Evolutionary conservation across 2,329 filamentous ascomycete genomes (phyloP), one percentile per base, ranked within the genome.

Genomic region (Colletotrichum tropicicola): DNA sequence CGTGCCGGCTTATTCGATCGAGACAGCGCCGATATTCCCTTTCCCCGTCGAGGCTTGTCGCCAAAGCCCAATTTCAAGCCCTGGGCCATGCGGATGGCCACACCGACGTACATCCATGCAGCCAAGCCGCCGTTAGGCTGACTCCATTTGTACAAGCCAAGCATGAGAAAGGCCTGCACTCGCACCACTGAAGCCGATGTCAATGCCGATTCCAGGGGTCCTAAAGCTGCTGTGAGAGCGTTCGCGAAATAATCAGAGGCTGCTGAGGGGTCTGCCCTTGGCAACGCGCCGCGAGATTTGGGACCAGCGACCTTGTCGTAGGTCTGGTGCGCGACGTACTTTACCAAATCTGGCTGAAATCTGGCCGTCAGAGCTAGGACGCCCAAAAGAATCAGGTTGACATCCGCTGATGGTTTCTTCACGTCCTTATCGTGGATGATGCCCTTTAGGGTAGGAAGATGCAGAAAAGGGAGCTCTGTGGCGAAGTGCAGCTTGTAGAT

Each of bases 401-500:
- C 77, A 73, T 88, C 79, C 30, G 82, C 74, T n/a, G 74, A 75
- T 21, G 75, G 69, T 47, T 80, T 78, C 39, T 73, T 44, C 72
- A 73, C 19, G 68, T 69, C 74, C 56, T 76, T 78, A 62, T 77
- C 78, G 66, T 78, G 79, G 67, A 85, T 78, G 59, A 80, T 81
- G 65, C 84, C 82, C 69, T 84, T 85, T 68, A 92, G 87, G 0
- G 86, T 90, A 2, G 87, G 85, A 5, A 89, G 80, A 72, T 93
- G 91, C 7, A 93, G 74, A 71, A 93, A 93, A 0, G 91, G 88
- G 39, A 93, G 82, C 72, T 93, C 91, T 1, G 90, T 89, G 0
- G 89, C 88, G 73, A 90, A 93, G 72, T 93, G 90, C 43, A 89
- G 81, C 70, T 90, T 88, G 74, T 90, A 93, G 27, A 92, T 87